phyloP scores from a whole-genome alignment of 1,284 basidiomycete genomes.

The Pisolithus thermaeus region DNA sequence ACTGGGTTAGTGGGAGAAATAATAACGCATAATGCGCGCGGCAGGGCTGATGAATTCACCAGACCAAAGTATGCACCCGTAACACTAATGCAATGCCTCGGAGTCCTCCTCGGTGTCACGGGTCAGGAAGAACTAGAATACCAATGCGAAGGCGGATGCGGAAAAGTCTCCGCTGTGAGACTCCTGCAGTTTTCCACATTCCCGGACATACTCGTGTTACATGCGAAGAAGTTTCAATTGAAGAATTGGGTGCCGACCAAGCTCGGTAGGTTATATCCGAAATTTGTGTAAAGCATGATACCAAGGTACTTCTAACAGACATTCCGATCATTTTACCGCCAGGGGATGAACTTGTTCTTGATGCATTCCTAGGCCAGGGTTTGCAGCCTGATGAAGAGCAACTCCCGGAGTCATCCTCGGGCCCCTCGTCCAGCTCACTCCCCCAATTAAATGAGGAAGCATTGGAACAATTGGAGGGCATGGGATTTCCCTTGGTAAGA shows the following conservation, averaged over 20 bases:
- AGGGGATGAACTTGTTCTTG: slow-evolving; percentile 59
- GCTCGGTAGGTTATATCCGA: slow-evolving; percentile 52
- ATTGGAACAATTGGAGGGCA: slow-evolving; percentile 70
- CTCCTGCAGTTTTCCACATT: slow-evolving; percentile 78
- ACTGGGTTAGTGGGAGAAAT: slow-evolving; percentile 18
- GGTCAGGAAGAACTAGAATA: slow-evolving; percentile 67
- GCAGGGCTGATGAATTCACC: slow-evolving; percentile 43
- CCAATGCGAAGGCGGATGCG: slow-evolving; percentile 43
- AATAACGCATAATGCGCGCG: neutral
- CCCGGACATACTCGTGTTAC: slow-evolving; percentile 85
- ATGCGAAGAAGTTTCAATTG: slow-evolving; percentile 93
- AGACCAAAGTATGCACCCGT: slow-evolving; percentile 70
- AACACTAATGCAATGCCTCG: slow-evolving; percentile 63
- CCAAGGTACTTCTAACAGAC: slow-evolving; percentile 42
- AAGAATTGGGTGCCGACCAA: slow-evolving; percentile 98
- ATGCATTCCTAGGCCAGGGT: slow-evolving; percentile 69
- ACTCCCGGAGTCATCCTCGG: slow-evolving; percentile 49
- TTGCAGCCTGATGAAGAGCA: slow-evolving; percentile 70
- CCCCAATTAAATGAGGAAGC: slow-evolving; percentile 72
- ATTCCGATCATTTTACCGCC: slow-evolving; percentile 78
- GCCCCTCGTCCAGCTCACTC: slow-evolving; percentile 28
- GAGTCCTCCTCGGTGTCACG: slow-evolving; percentile 49
- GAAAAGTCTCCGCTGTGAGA: slow-evolving; percentile 48
- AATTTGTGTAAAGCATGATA: neutral
- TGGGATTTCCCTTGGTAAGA: slow-evolving; percentile 83